Percentiles rank a stretch among this genome's conserved stretches.
These are phyloP conservation scores for Cupressus sempervirens DNA, from an alignment of 75 land plant species.

Conservation along the genomic window DNA sequence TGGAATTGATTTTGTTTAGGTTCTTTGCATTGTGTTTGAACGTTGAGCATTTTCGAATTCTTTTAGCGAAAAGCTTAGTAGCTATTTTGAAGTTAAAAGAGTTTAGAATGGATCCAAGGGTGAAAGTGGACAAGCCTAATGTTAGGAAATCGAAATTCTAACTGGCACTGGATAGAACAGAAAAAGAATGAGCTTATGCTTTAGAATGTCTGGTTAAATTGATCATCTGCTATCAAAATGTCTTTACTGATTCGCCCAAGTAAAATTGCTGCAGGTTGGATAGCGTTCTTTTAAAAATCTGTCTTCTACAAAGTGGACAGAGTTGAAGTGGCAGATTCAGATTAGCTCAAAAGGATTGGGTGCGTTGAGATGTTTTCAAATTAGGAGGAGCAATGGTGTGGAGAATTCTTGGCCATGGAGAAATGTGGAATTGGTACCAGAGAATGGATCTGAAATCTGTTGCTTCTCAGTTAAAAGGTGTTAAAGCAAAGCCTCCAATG, in stretches of 20 bases:
- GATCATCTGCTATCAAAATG: no score
- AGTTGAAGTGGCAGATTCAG: not conserved
- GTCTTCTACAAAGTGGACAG: not conserved
- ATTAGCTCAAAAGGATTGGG: not conserved
- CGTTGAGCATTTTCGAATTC: not conserved
- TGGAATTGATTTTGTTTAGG: not conserved
- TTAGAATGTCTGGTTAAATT: not conserved
- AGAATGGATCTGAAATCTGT: constrained; percentile 7
- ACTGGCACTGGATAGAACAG: not conserved
- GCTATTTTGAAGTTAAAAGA: not conserved
- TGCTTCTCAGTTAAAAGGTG: not conserved
- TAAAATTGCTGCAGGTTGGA: not conserved
- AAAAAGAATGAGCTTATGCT: not conserved
- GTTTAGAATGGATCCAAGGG: not conserved
- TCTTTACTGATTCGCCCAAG: no score
- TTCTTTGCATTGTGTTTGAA: not conserved
- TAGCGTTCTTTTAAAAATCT: not conserved
- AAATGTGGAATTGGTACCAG: constrained; percentile 3
- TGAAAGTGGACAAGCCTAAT: not conserved
- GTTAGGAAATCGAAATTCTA: not conserved
- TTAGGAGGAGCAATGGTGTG: not conserved
- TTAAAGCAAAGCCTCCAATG: constrained; percentile 6
- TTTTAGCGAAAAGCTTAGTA: not conserved
- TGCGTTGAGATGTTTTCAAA: not conserved
- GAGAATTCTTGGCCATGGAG: not conserved